Conservation (phyloP, 2,329 filamentous ascomycete species). For the Fusarium cicatricum region DNA sequence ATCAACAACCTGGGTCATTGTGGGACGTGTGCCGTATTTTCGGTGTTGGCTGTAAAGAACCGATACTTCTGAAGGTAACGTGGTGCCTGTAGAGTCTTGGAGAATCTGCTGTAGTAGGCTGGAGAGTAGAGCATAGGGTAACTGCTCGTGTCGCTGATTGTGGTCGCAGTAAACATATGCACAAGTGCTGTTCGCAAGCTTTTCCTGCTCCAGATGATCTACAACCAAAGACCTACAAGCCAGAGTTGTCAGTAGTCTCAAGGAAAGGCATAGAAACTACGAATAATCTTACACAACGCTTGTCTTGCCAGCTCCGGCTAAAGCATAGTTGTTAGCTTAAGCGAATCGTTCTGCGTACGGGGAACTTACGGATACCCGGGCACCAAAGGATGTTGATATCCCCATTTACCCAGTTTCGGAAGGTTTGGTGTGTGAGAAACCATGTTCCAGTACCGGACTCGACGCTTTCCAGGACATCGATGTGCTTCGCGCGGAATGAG, state of each 20-base stretch:
- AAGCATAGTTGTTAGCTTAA: neutral
- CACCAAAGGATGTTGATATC: neutral
- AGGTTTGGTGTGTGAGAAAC: neutral
- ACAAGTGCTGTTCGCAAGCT: neutral
- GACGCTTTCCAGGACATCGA: neutral
- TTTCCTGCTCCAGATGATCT: neutral
- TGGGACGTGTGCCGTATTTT: neutral
- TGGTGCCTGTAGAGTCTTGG: neutral
- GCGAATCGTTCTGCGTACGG: neutral
- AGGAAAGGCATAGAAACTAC: neutral
- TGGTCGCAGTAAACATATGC: neutral
- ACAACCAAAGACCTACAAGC: neutral
- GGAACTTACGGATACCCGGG: neutral
- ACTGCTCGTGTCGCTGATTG: neutral
- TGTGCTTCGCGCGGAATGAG: neutral
- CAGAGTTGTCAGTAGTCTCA: neutral
- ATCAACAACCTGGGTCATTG: neutral
- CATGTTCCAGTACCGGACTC: neutral
- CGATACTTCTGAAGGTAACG: neutral
- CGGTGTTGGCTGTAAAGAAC: neutral
- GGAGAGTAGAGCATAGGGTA: neutral
- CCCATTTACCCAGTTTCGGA: neutral
- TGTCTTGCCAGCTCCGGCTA: neutral
- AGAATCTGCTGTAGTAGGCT: neutral
- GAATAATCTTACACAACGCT: neutral